These are phyloP conservation scores for Daedaleopsis nitida DNA, from an alignment of 768 basidiomycete species.

Conservation along the genomic window DNA sequence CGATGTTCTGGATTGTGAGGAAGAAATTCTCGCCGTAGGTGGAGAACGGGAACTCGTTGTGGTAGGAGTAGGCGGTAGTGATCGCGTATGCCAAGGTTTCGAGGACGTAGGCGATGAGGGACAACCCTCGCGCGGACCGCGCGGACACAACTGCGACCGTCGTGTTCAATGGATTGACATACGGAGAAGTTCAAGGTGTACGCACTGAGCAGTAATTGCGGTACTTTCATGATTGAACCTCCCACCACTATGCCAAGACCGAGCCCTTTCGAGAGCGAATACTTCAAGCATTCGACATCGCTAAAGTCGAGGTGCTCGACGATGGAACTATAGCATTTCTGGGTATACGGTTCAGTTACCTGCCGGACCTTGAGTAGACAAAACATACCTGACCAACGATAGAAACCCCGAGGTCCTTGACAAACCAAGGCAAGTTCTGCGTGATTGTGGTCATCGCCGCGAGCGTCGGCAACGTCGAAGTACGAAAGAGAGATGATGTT, in stretches of 20 bases:
- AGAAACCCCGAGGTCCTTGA: conserved; percentile 78
- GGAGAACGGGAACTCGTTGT: conserved; percentile 89
- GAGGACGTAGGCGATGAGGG: conserved; percentile 82
- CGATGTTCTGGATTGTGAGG: conserved; percentile 83
- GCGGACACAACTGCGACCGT: conserved; percentile 59
- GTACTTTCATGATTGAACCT: conserved; percentile 94
- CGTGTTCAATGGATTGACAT: background rate
- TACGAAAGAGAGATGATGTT: background rate
- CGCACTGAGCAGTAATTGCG: conserved; percentile 87
- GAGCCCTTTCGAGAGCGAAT: conserved; percentile 88
- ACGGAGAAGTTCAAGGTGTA: background rate
- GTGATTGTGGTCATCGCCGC: conserved; percentile 74
- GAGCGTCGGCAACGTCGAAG: background rate
- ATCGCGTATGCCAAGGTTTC: conserved; percentile 93
- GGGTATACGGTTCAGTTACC: background rate
- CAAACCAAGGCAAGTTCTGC: conserved; percentile 81
- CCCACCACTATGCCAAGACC: conserved; percentile 92
- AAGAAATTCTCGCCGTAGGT: conserved; percentile 98
- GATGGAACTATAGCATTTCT: conserved; percentile 91
- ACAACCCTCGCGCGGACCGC: conserved; percentile 83
- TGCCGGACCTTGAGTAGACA: background rate
- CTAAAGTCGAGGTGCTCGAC: conserved; percentile 81
- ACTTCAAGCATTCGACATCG: conserved; percentile 86
- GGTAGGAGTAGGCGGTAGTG: conserved; percentile 82
- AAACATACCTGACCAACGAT: conserved; percentile 79